phyloP scores from a whole-genome alignment of 1,139 yeast species.

The Pichia cactophila region DNA sequence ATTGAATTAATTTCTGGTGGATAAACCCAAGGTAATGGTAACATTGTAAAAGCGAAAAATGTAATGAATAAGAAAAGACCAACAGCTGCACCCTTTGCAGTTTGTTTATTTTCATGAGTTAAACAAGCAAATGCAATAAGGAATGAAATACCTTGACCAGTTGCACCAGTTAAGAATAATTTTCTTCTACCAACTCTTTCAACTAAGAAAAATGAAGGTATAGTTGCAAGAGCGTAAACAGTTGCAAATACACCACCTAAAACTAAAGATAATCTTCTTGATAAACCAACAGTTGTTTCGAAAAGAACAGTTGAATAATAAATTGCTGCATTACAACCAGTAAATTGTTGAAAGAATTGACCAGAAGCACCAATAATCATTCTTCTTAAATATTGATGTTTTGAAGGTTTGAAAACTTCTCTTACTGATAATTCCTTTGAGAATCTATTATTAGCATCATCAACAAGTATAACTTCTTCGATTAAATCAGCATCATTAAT shows the following conservation, averaged over 20 bases:
- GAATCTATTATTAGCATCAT: slow-evolving; percentile 31
- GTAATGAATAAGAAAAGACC: slow-evolving; percentile 40
- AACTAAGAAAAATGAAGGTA: slow-evolving; percentile 56
- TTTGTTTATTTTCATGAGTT: slow-evolving; percentile 26
- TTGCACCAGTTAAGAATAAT: slow-evolving; percentile 33
- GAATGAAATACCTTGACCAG: slow-evolving; percentile 37
- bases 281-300: slow-evolving; percentile 44
- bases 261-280: slow-evolving; percentile 45
- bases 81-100: slow-evolving; percentile 41
- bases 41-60: slow-evolving; percentile 33
- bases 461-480: slow-evolving; percentile 34
- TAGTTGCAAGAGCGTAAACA: slow-evolving; percentile 52
- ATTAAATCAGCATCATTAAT: slow-evolving; percentile 40
- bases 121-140: slow-evolving; percentile 35
- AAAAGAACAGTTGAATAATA: slow-evolving; percentile 61
- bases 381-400: slow-evolving; percentile 48
- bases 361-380: slow-evolving; percentile 55
- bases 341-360: slow-evolving; percentile 45
- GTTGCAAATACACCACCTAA: slow-evolving; percentile 62
- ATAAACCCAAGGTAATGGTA: slow-evolving; percentile 39
- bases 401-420: slow-evolving; percentile 54
- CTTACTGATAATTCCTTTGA: slow-evolving; percentile 26
- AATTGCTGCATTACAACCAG: slow-evolving; percentile 59
- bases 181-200: slow-evolving; percentile 63
- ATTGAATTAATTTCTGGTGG: slow-evolving; percentile 40